Base-by-base conservation (phyloP, 768 basidiomycete genomes). In the Pulveroboletus sp. region DNA sequence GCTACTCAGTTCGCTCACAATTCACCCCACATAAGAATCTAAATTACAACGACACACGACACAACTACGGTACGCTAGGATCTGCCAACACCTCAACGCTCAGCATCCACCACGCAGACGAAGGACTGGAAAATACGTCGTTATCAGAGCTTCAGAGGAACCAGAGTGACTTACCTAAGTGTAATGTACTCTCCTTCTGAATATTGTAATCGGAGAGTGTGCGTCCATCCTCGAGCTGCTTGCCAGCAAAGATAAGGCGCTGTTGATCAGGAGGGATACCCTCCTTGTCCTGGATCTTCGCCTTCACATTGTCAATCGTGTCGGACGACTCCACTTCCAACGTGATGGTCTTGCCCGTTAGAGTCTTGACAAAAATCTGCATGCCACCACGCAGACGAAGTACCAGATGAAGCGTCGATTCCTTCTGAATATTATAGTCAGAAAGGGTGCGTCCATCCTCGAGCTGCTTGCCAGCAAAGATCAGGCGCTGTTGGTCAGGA, bases 401-500 rank as follows among this genome's bases (percentile, higher is more conserved):
- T 39, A 86, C 87, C n/a, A 89, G 68, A 52, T 86, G 85, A 32
- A 86, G 80, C 0, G 85, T 87, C 0, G 81, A 83, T 67, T 87
- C 86, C 71, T 89, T 94, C 79, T 88, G 86, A 32, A 87, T 89
- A 66, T 88, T 86, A 63, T 87, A 87, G 47, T 88, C 84, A 0
- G 84, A 74, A 5, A 93, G 77, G 0, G 93, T 96, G 42, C 93
- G 86, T 4, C 93, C 93, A 49, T 96, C 93, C 67, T 95, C 93
- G 10, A 94, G 73, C 63, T 95, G 93, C 75, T 95, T 95, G 40
- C 93, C 93, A 39, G 93, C 93, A 57, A 94, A 95, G 66, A 89
- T 92, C 40, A 93, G 73, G 39, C 92, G 86, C 61, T 94, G 93
- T 63, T 93, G 90, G 57, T 93, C 86, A 3, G 87, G 33, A 26